Evolutionary conservation across 2,329 filamentous ascomycete species (phyloP).

Genomic region (Endothia cerciana): DNA sequence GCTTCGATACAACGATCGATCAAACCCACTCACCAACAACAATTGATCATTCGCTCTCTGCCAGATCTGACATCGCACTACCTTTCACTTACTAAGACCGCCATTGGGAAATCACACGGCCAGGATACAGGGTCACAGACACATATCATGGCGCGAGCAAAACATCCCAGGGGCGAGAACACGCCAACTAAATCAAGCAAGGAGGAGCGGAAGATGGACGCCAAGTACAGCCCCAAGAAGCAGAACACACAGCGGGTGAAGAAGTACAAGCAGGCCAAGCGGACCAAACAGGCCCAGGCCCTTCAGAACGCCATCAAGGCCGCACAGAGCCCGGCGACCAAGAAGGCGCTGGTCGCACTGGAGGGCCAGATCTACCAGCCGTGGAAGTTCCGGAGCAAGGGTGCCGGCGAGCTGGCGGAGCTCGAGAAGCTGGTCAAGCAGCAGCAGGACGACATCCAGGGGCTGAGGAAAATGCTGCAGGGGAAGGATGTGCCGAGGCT

Average conservation of each 20-base stretch:
- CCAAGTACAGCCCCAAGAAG: constrained; percentile 12
- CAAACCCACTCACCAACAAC: too few relatives aligned
- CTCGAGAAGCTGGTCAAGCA: constrained; percentile 23
- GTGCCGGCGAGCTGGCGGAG: constrained; percentile 12
- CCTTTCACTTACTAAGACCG: neutral
- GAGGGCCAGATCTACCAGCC: constrained; percentile 20
- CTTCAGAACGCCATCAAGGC: constrained; percentile 14
- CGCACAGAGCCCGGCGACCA: constrained; percentile 12
- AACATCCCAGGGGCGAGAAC: constrained; percentile 3
- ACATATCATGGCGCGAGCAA: constrained; percentile 18
- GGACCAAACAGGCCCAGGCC: constrained; percentile 5
- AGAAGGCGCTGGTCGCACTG: constrained; percentile 11
- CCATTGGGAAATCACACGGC: neutral
- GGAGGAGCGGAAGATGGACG: constrained; percentile 8
- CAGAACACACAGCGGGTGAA: constrained; percentile 17
- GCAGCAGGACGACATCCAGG: constrained; percentile 22
- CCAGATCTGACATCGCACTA: neutral
- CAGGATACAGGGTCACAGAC: neutral
- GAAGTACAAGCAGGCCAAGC: constrained; percentile 17
- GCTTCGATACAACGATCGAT: neutral
- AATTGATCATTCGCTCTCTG: too few relatives aligned
- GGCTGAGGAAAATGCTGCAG: constrained; percentile 14
- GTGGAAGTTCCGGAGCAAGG: constrained; percentile 11
- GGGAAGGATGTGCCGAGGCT: constrained; percentile 9
- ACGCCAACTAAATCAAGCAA: constrained; percentile 16